Evolutionary conservation across 495 filamentous ascomycete genomes (phyloP), one percentile per base, ranked within the genome.

Genomic region (Xylaria venustula): DNA sequence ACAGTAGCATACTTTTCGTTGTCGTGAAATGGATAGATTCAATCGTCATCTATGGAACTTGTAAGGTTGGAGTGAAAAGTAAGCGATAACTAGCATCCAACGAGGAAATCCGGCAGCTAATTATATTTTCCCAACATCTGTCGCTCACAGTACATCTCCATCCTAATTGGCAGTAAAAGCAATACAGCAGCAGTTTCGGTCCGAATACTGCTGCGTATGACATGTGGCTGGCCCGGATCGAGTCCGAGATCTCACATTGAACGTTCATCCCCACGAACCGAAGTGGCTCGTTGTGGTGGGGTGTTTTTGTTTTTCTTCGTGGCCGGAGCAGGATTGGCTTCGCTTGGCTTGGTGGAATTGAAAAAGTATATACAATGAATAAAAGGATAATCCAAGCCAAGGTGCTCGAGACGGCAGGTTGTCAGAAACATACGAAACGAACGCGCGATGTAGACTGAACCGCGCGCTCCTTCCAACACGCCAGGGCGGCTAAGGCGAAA

Each of bases 351-450:
- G 55, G 5, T 25, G 12, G 11, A 20, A 45, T 40, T 25, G 45
- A 49, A 40, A 8, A 58, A 36, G n/a, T 58, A 58, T 58, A 41
- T 49, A 49, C 42, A 48, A 50, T 51, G 25, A 59, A 54, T 26
- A 41, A 54, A 26, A 15, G 14, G 15, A 15, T 34, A 8, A 34
- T 59, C 36, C 56, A 47, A 58, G 34, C 56, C 46, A 50, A 45
- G 32, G 44, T 44, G 41, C 47, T 36, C 46, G 51, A 50, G n/a
- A 55, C 47, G 55, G 60, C 51, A 47, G 44, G 56, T 66, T 56
- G 48, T 64, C 51, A 32, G 54, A 69, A n/a, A 70, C 64, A 73
- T 67, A 73, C 66, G 63, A 63, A 73, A 73, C 63, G 36, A 73
- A 60, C 66, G 44, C 70, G 66, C 68, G 68, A 64, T 44, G 20